phyloP scores from a whole-genome alignment of 2,329 filamentous ascomycete genomes.

The Fusarium verticillioides region DNA sequence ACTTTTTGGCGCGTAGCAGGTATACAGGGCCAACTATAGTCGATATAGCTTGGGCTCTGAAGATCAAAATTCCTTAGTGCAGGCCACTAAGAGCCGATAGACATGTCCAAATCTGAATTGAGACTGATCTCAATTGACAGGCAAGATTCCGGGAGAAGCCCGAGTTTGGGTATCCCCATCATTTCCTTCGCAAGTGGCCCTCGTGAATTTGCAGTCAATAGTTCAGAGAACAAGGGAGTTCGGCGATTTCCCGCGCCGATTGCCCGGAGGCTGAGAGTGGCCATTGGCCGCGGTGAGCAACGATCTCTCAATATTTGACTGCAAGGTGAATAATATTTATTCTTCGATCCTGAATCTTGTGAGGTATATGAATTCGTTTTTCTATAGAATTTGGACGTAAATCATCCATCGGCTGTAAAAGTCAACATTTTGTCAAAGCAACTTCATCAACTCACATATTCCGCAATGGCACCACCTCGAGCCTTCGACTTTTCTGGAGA shows the following conservation, averaged over 20 bases:
- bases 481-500: not conserved
- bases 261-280: not conserved
- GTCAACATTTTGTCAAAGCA: not conserved
- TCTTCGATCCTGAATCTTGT: not conserved
- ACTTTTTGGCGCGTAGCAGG: not conserved
- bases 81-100: not conserved
- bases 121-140: not conserved
- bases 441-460: not conserved
- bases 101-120: not conserved
- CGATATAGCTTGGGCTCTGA: not conserved
- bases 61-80: not conserved
- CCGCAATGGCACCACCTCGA: not conserved
- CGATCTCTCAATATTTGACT: not conserved
- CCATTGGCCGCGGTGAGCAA: not conserved
- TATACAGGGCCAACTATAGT: not conserved
- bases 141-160: not conserved
- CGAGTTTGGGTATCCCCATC: not conserved
- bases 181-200: not conserved
- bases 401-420: not conserved
- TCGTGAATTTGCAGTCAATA: not conserved
- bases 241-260: not conserved
- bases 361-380: not conserved
- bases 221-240: not conserved
- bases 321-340: not conserved
- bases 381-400: not conserved